Conservation (phyloP, 192 early-diverging fungal genomes). For the Obelidium mucronatum region DNA sequence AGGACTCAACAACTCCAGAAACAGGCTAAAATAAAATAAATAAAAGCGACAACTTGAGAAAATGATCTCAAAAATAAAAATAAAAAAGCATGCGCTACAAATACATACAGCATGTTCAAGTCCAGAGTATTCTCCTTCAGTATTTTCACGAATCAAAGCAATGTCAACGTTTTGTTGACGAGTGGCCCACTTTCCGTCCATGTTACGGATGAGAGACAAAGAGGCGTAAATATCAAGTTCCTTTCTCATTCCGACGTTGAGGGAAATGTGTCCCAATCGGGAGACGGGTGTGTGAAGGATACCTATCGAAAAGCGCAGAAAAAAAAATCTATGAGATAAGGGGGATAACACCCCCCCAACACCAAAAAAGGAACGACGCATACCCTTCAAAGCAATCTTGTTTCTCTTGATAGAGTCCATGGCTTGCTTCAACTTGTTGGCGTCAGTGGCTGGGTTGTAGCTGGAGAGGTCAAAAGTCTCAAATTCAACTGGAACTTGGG, state of each 20-base stretch:
- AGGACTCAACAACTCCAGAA: conserved; percentile 97
- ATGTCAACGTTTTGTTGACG: conserved; percentile 96
- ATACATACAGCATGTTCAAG: conserved; percentile 90
- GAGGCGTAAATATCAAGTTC: conserved; percentile 99
- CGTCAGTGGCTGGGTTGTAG: conserved; percentile 76
- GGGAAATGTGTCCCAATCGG: conserved; percentile 87
- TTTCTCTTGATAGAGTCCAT: conserved; percentile 91
- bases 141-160: conserved; percentile 99
- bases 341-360: no score
- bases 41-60: conserved; percentile 8
- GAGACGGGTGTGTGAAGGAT: conserved; percentile 83
- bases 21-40: conserved; percentile 68
- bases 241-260: conserved; percentile 97
- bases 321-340: neutral
- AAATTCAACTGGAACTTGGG: conserved; percentile 93
- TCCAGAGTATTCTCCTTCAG: conserved; percentile 99
- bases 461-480: conserved; percentile 98
- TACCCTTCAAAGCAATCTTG: conserved; percentile 98
- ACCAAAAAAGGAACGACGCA: no score
- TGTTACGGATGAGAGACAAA: conserved; percentile 88
- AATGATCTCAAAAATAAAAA: neutral
- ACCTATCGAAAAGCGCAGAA: conserved; percentile 26
- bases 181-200: conserved; percentile 77
- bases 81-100: no score
- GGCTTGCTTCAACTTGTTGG: conserved; percentile 85